Evolutionary conservation across 495 filamentous ascomycete genomes (phyloP), one percentile per base, ranked within the genome.

Genomic region (Lepraria neglecta): DNA sequence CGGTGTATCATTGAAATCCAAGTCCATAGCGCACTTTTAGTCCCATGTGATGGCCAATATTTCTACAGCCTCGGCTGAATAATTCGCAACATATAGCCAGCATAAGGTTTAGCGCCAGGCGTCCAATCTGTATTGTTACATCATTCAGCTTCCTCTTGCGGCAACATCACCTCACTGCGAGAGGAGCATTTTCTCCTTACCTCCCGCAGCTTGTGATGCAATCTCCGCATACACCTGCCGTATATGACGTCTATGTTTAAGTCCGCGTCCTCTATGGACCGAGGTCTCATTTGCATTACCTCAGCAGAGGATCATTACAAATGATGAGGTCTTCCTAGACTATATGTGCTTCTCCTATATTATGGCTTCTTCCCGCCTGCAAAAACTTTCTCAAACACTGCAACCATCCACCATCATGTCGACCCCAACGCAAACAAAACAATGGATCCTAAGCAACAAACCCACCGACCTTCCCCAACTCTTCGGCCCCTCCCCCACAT

Each of bases 361-460:
- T 12, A 53, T 53, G 47, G 24, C 33, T 9, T 1, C 1, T 5
- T 33, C 31, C 28, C 47, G 31, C 46, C 50, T 60, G 6, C 44
- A 60, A 35, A 50, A 60, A 15, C 4, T 42, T 15, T 0, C 15
- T 6, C 30, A 30, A 27, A n/a, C 27, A 38, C 48, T 63, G 27
- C 35, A 59, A 21, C 31, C 55, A 15, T 21, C 56, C 17, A 64
- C 42, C 11, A 68, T 27, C 4, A 63, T 64, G 64, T 62, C 67
- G 3, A 35, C 46, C 31, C 64, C 67, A 27, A 64, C 58, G 27
- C 40, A 60, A 58, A 67, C 72, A 28, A 64, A 60, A n/a, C 70
- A 76, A 67, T 77, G 73, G 74, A 64, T 72, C 60, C 72, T 76
- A 6, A 63, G 64, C 30, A 66, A 67, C 56, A 74, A 76, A 56